Evolutionary conservation across 129 eudicot species (phyloP), one percentile per base, ranked within the genome.

Genomic region (Flaveria brownii): DNA sequence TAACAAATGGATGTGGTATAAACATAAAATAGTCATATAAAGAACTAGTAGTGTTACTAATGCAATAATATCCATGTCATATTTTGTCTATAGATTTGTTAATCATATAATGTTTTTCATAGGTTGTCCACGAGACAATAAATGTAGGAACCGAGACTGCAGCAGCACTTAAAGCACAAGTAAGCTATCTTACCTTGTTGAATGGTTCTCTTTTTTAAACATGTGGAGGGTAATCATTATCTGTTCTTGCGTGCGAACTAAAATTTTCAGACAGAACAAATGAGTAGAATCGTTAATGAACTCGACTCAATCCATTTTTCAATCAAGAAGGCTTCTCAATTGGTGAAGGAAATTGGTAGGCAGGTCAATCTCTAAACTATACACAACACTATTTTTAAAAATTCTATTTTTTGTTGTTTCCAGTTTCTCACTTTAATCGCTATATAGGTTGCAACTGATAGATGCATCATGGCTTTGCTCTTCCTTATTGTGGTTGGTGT

Each of bases 311-410:
- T 94, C 68, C 89, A 89, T 68, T 94, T 94, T 62, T 94, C 98
- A 74, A 85, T 94, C 77, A 94, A 94, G 81, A 94, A 89, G 62
- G 98, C 98, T 71, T 91, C 98, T 60, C 84, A 94, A 79, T 83
- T 94, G 74, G 98, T 94, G 77, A 94, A 88, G 96, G 98, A 94
- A 86, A 81, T 91, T 68, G 98, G 98, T 88, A 92, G 98, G 88
- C 98, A 94, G 98, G 98, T 94, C 85, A 86, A 78, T 87, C 75
- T 86, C 88, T 76, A 51, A 78, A 85, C 81, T 78, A 30, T 68
- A 60, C 72, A 55, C 78, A 78, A 30, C 54, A 73, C 71, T 72
- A 51, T 82, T 66, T 75, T 13, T 17, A 80, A 23, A 39, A 26
- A 16, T 64, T 23, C 23, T 30, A n/a, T 71, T 6, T 30, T 30